Evolutionary conservation across 495 filamentous ascomycete genomes (phyloP).

Genomic region (Podospora tetraspora): DNA sequence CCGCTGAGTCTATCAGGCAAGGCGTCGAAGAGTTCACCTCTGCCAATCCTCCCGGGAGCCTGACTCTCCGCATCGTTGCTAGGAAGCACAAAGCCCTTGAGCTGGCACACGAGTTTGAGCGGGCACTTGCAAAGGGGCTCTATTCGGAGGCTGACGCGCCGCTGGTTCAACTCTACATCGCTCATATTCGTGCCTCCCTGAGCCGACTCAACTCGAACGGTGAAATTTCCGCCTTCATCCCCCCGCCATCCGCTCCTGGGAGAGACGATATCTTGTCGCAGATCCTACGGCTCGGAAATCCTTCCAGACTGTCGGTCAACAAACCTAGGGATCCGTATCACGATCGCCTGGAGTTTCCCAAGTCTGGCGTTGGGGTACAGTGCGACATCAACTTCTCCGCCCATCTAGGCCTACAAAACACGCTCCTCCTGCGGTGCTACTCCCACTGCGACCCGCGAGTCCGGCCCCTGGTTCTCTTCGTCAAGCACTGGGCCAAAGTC

Average conservation of each 20-base stretch:
- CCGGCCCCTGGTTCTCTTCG: slow-evolving; percentile 66
- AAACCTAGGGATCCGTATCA: slow-evolving; percentile 44
- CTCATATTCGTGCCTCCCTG: slow-evolving; percentile 23
- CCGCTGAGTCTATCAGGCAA: slow-evolving; percentile 30
- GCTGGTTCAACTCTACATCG: slow-evolving; percentile 39
- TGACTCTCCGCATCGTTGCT: slow-evolving; percentile 29
- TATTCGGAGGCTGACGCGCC: slow-evolving; percentile 30
- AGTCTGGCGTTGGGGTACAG: slow-evolving; percentile 62
- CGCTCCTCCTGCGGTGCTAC: slow-evolving; percentile 70
- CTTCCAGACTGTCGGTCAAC: slow-evolving; percentile 40
- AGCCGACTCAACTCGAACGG: not conserved
- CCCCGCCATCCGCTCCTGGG: slow-evolving; percentile 23
- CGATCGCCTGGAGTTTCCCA: slow-evolving; percentile 65
- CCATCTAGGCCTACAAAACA: slow-evolving; percentile 72
- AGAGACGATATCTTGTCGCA: slow-evolving; percentile 22
- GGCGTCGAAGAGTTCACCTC: slow-evolving; percentile 33
- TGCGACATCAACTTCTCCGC: slow-evolving; percentile 86
- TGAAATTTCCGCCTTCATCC: slow-evolving; percentile 18
- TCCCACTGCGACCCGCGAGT: slow-evolving; percentile 67
- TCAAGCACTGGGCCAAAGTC: slow-evolving; percentile 79
- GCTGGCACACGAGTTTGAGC: slow-evolving; percentile 44
- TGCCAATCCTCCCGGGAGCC: slow-evolving; percentile 1
- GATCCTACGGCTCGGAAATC: slow-evolving; percentile 37
- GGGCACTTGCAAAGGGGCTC: slow-evolving; percentile 37
- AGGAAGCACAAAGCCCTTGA: slow-evolving; percentile 44